A percentile compares a stretch with the other conserved stretches of the same genome.
These are phyloP conservation scores for Spiromastix sp. DNA, from an alignment of 2,329 filamentous ascomycete species.

Conservation along the genomic window DNA sequence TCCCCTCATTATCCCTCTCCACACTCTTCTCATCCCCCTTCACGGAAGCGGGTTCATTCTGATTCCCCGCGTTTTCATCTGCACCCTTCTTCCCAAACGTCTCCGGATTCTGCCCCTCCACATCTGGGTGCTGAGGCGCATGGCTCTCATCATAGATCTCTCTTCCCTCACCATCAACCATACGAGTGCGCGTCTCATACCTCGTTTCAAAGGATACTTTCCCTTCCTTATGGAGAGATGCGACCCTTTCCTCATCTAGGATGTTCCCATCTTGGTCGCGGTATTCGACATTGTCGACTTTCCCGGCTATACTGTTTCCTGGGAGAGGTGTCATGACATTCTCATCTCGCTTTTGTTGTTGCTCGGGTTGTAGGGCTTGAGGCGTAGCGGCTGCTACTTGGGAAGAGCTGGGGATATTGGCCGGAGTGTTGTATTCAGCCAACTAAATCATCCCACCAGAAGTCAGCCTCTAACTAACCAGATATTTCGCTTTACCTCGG, in stretches of 20 bases:
- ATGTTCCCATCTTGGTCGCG: constrained; percentile 90
- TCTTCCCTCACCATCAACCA: constrained; percentile 71
- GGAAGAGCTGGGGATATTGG: constrained; percentile 3
- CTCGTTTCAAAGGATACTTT: constrained; percentile 93
- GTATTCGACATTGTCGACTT: constrained; percentile 84
- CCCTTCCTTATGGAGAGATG: constrained; percentile 59
- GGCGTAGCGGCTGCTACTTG: constrained; percentile 17
- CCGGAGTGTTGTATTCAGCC: constrained; percentile 27
- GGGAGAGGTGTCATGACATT: constrained; percentile 23
- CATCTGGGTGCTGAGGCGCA: constrained; percentile 46
- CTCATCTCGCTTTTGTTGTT: constrained; percentile 5
- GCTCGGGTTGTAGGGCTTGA: constrained; percentile 11
- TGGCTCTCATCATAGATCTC: constrained; percentile 47
- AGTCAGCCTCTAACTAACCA: not conserved
- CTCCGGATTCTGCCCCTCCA: constrained; percentile 48
- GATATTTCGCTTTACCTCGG: not conserved
- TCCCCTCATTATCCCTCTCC: constrained; percentile 24
- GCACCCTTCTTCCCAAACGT: constrained; percentile 36
- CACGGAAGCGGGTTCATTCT: constrained; percentile 30
- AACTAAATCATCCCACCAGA: constrained; percentile 19
- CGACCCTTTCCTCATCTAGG: constrained; percentile 72
- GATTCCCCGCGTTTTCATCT: constrained; percentile 17
- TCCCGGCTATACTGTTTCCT: constrained; percentile 30
- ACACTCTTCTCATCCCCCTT: constrained; percentile 28
- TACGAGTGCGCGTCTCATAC: constrained; percentile 85